Evolutionary conservation across 2,329 filamentous ascomycete genomes (phyloP).

Genomic region (Chaetomium sp.): DNA sequence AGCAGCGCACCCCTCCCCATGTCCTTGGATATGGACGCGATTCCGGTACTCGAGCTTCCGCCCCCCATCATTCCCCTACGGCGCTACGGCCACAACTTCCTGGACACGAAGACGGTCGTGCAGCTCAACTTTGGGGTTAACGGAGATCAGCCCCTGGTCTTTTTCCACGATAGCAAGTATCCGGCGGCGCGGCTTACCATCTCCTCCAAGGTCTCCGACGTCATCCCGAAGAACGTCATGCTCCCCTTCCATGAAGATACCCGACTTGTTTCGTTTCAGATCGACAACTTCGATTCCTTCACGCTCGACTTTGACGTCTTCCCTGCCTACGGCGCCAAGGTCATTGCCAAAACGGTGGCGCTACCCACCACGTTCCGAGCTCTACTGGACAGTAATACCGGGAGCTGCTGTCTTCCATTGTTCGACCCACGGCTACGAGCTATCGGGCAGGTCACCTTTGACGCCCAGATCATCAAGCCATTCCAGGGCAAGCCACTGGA

Average conservation of each 20-base stretch:
- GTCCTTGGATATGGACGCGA: constrained; percentile 79
- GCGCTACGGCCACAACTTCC: constrained; percentile 96
- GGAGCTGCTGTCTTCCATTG: constrained; percentile 80
- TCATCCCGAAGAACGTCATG: constrained; percentile 95
- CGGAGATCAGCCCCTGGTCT: constrained; percentile 76
- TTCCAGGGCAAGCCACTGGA: constrained; percentile 91
- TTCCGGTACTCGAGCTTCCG: constrained; percentile 87
- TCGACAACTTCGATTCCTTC: constrained; percentile 90
- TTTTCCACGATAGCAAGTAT: constrained; percentile 96
- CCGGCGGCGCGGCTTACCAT: constrained; percentile 93
- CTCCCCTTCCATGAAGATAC: constrained; percentile 96
- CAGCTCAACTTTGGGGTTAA: constrained; percentile 85
- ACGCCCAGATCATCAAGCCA: constrained; percentile 94
- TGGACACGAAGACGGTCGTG: constrained; percentile 95
- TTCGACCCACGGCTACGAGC: constrained; percentile 90
- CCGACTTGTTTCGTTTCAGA: constrained; percentile 89
- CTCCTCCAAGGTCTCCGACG: constrained; percentile 91
- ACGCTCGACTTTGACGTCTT: constrained; percentile 97
- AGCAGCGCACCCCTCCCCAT: constrained; percentile 60
- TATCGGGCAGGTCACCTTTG: constrained; percentile 92
- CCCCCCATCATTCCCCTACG: constrained; percentile 94
- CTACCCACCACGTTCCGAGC: constrained; percentile 83
- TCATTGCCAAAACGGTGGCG: constrained; percentile 94
- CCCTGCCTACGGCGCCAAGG: constrained; percentile 94
- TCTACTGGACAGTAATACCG: constrained; percentile 68